Base-by-base conservation (phyloP, 2,329 filamentous ascomycete species). In the Alternaria longipes region DNA sequence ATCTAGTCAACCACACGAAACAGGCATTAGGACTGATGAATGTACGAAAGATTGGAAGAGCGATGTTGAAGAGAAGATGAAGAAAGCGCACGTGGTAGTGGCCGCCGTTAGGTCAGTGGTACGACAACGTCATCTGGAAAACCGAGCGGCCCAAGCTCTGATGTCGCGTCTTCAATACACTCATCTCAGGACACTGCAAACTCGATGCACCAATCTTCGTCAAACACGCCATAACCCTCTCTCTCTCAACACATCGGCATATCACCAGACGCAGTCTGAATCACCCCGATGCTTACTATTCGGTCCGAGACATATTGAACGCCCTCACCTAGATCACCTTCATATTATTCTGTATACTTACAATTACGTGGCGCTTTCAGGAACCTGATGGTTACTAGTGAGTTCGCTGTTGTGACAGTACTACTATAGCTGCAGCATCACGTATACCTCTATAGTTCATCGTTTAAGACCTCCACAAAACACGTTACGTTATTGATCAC, bases 401-500 rank as follows among this genome's bases (percentile, higher is more conserved):
- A 63, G 59, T 42, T 56, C 53, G 61, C 63, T 54, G 44, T 50
- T 44, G 40, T 40, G 40, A 70, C 71, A 56, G 55, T 69, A 51
- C 49, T 71, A 51, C 49, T 72, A 71, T 69, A 60, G 55, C 52
- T 55, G 54, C 56, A 49, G 49, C 46, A 49, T 67, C 65, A 67
- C 66, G 67, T 73, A 74, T 73, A 70, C 42, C 59, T 64, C 62
- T 64, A 61, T 63, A 60, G 20, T 24, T 50, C 46, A 16, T 56
- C 30, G 54, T n/a, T 49, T 56, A 63, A 56, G 56, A 36, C 20
- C 42, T 24, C 34, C 26, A 26, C 42, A 57, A 34, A 53, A 46
- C 41, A 53, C 40, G 50, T 55, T 53, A 46, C 49, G 22, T 40
- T 30, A 51, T 57, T 63, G 62, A 64, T 54, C 62, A 61, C 7